Percentiles rank a stretch among this genome's conserved stretches.
Conservation (phyloP, 306 rosid species). For the Pterocarpus santalinus region DNA sequence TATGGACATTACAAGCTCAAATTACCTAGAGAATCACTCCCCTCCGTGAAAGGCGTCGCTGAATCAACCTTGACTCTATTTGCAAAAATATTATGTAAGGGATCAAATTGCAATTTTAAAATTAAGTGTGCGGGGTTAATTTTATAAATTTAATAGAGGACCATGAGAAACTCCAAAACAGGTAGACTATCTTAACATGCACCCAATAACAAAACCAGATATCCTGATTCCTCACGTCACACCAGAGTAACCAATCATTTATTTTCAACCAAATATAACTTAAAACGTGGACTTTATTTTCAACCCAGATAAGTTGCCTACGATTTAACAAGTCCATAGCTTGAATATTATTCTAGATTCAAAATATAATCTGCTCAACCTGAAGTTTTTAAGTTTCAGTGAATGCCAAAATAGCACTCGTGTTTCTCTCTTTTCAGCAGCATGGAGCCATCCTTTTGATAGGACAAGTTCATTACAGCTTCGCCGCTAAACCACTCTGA, state of each 20-base stretch:
- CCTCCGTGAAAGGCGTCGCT: too few relatives aligned
- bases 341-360: conserved; percentile 2
- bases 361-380: conserved; percentile 23
- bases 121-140: too few relatives aligned
- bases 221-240: conserved; percentile 7
- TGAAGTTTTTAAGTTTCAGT: conserved; percentile 6
- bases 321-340: background rate
- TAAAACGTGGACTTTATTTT: background rate
- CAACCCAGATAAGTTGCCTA: background rate
- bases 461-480: conserved; percentile 53
- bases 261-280: conserved; percentile 4
- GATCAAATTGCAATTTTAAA: too few relatives aligned
- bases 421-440: background rate
- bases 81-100: too few relatives aligned
- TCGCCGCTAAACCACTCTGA: conserved; percentile 57
- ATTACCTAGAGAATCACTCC: too few relatives aligned
- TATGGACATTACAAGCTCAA: too few relatives aligned
- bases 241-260: conserved; percentile 18
- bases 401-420: conserved; percentile 6
- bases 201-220: background rate
- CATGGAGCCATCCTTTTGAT: background rate
- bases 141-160: too few relatives aligned
- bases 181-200: too few relatives aligned
- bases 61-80: too few relatives aligned
- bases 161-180: too few relatives aligned